Conservation (phyloP, 768 basidiomycete species). For the Termitomyces sp. region DNA sequence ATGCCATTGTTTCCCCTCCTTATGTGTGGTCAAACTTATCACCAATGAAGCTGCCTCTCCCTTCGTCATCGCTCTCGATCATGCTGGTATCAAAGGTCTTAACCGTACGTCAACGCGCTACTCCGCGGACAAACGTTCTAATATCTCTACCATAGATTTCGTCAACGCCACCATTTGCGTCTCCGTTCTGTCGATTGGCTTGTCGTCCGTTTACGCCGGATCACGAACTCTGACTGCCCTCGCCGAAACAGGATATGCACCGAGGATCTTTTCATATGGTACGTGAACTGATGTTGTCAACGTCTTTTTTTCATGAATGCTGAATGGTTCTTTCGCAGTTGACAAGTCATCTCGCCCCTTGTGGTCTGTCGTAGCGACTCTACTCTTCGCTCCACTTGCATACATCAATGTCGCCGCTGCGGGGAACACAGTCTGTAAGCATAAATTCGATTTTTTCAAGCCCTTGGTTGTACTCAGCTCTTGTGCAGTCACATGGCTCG, state of each 20-base stretch:
- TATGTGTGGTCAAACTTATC: background rate
- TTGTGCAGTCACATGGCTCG: conserved; percentile 34
- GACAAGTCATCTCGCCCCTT: conserved; percentile 43
- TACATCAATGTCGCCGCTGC: conserved; percentile 32
- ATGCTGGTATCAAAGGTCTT: conserved; percentile 35
- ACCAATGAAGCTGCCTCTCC: conserved; percentile 30
- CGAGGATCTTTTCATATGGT: conserved; percentile 37
- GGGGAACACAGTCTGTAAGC: conserved; percentile 36
- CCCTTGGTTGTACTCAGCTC: background rate
- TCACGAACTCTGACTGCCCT: conserved; percentile 42
- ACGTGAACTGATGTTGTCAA: background rate
- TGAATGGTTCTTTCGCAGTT: conserved; percentile 17
- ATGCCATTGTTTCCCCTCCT: background rate
- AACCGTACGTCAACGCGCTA: conserved; percentile 25
- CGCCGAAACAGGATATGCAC: conserved; percentile 43
- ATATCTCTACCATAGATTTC: conserved; percentile 20
- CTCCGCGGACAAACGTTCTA: background rate
- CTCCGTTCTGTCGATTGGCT: conserved; percentile 40
- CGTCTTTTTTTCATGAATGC: background rate
- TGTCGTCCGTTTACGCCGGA: conserved; percentile 41
- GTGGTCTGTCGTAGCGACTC: conserved; percentile 32
- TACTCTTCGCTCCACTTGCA: conserved; percentile 34
- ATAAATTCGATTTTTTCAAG: background rate
- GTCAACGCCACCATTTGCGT: conserved; percentile 41
- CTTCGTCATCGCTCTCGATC: conserved; percentile 39